A percentile compares a stretch with the other conserved stretches of the same genome.
phyloP scores from a whole-genome alignment of 768 basidiomycete genomes.

The Sistotremastrum niveocremeum region DNA sequence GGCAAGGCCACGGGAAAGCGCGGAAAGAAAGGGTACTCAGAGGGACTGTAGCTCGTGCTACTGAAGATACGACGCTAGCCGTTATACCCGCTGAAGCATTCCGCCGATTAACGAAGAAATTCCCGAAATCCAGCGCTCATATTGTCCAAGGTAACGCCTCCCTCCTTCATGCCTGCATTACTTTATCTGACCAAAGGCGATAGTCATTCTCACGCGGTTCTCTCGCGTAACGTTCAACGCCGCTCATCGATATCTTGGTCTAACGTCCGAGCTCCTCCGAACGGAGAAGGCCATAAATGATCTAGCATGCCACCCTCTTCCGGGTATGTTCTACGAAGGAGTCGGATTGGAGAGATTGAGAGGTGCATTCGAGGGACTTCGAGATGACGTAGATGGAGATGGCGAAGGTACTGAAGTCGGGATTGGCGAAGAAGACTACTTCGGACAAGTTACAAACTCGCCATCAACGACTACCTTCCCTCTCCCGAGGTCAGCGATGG shows the following conservation, averaged over 20 bases:
- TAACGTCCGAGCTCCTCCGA: conserved; percentile 88
- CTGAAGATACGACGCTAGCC: conserved; percentile 90
- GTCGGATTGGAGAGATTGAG: conserved; percentile 83
- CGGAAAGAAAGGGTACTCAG: too few species aligned
- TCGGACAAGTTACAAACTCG: conserved; percentile 17
- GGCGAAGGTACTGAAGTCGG: conserved; percentile 28
- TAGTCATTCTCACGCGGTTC: conserved; percentile 90
- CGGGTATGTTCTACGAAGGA: conserved; percentile 80
- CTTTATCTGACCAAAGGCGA: conserved; percentile 6
- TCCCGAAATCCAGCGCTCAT: conserved; percentile 92
- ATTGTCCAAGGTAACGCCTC: conserved; percentile 68
- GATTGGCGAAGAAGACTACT: conserved; percentile 41
- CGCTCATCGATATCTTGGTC: conserved; percentile 88
- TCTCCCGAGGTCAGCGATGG: not conserved
- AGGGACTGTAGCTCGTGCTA: conserved; percentile 83
- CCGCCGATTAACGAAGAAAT: conserved; percentile 84
- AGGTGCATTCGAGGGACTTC: conserved; percentile 76
- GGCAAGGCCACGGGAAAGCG: too few species aligned
- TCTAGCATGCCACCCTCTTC: conserved; percentile 90
- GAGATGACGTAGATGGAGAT: conserved; percentile 75
- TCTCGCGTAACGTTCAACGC: conserved; percentile 96
- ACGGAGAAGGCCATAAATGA: conserved; percentile 97
- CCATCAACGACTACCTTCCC: conserved; percentile 3
- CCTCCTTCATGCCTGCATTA: not conserved
- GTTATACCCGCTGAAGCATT: conserved; percentile 99